Conservation (phyloP, 2,329 filamentous ascomycete genomes). For the Trichocomaceae sp. region DNA sequence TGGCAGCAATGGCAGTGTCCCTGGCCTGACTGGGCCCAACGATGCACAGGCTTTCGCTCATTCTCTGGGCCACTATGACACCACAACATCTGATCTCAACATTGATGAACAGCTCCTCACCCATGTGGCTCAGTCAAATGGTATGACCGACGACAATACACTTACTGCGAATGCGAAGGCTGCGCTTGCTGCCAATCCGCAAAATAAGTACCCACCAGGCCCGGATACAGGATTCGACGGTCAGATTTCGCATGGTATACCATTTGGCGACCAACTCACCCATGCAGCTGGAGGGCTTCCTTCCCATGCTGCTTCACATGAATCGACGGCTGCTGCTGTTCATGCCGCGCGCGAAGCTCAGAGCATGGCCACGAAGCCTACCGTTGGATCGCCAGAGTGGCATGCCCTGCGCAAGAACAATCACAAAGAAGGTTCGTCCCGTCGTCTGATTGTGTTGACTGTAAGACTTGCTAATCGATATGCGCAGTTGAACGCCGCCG, state of each 20-base stretch:
- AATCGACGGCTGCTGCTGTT: constrained; percentile 55
- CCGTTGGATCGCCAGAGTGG: constrained; percentile 96
- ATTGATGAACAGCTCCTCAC: constrained; percentile 44
- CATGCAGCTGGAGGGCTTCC: constrained; percentile 18
- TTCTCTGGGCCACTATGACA: constrained; percentile 30
- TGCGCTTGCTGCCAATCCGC: constrained; percentile 39
- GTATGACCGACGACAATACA: constrained; percentile 42
- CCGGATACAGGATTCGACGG: constrained; percentile 34
- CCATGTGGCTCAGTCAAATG: constrained; percentile 49
- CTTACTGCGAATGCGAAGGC: constrained; percentile 40
- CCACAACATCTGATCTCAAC: constrained; percentile 29
- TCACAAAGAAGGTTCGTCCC: constrained; percentile 85
- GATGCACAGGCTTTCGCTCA: constrained; percentile 33
- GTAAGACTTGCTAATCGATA: constrained; percentile 17
- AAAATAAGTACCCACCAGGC: constrained; percentile 41
- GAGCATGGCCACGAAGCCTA: constrained; percentile 61
- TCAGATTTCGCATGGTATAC: constrained; percentile 29
- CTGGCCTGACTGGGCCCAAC: constrained; percentile 18
- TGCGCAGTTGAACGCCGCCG: constrained; percentile 81
- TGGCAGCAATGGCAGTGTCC: constrained; percentile 34
- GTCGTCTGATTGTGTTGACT: neutral
- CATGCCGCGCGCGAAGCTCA: constrained; percentile 49
- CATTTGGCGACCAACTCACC: constrained; percentile 36
- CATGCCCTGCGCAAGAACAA: constrained; percentile 96
- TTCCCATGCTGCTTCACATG: constrained; percentile 28